A percentile compares a stretch with the other conserved stretches of the same genome.
Conservation (phyloP, 2,329 filamentous ascomycete genomes). For the Hypocrella siamensis region DNA sequence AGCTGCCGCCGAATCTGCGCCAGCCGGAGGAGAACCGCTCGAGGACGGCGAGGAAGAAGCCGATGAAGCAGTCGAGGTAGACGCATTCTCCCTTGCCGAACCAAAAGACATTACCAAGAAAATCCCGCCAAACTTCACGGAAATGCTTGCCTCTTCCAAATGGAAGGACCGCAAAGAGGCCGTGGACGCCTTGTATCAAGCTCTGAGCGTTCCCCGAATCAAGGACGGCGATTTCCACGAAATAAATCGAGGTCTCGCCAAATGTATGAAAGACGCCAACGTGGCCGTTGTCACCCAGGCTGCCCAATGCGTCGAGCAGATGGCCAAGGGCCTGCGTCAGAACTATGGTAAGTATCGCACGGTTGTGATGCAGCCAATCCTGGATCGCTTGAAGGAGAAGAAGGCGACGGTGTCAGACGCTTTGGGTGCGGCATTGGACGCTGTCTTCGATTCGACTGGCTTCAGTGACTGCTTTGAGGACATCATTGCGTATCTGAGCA, state of each 20-base stretch:
- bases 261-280: constrained; percentile 98
- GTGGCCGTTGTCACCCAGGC: constrained; percentile 87
- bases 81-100: constrained; percentile 69
- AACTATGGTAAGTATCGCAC: constrained; percentile 68
- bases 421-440: constrained; percentile 69
- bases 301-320: constrained; percentile 77
- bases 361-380: constrained; percentile 70
- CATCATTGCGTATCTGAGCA: constrained; percentile 64
- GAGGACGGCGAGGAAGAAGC: constrained; percentile 41
- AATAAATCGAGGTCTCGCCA: constrained; percentile 68
- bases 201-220: constrained; percentile 74
- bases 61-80: constrained; percentile 45
- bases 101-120: constrained; percentile 76
- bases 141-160: constrained; percentile 76
- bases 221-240: constrained; percentile 84
- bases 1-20: constrained; percentile 59
- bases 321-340: constrained; percentile 73
- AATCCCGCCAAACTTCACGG: constrained; percentile 66
- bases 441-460: constrained; percentile 46
- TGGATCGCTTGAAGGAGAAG: constrained; percentile 96
- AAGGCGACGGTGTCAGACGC: constrained; percentile 82
- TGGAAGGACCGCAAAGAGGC: constrained; percentile 98
- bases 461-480: constrained; percentile 85
- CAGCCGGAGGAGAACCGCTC: constrained; percentile 40
- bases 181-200: constrained; percentile 62